These are phyloP conservation scores for Emmonsia crescens DNA, from an alignment of 2,329 filamentous ascomycete species.

Conservation along the genomic window DNA sequence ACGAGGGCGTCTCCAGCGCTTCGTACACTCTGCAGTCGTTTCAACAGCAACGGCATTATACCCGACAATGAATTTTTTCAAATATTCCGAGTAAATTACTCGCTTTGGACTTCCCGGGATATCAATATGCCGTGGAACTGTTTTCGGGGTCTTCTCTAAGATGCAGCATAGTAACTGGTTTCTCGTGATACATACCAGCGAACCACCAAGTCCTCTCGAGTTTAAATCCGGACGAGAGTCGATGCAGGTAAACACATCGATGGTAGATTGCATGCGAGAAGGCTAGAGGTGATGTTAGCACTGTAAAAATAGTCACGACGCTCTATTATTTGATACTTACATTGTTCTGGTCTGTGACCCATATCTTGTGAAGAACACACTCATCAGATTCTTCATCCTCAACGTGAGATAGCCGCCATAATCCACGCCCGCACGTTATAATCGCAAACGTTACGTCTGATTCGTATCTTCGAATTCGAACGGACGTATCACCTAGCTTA, in stretches of 20 bases:
- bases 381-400: slow-evolving; percentile 17
- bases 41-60: slow-evolving; percentile 25
- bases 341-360: slow-evolving; percentile 34
- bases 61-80: slow-evolving; percentile 41
- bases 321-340: slow-evolving; percentile 18
- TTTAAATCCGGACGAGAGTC: slow-evolving; percentile 16
- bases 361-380: slow-evolving; percentile 26
- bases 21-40: slow-evolving; percentile 19
- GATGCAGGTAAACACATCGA: slow-evolving; percentile 28
- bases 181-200: slow-evolving; percentile 39
- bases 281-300: slow-evolving; percentile 18
- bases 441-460: slow-evolving; percentile 21
- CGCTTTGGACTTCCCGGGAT: slow-evolving; percentile 33
- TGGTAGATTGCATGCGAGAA: slow-evolving; percentile 26
- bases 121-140: slow-evolving; percentile 31
- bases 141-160: slow-evolving; percentile 32
- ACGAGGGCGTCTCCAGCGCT: slow-evolving; percentile 23
- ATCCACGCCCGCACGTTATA: slow-evolving; percentile 26
- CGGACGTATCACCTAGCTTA: slow-evolving; percentile 28
- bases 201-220: slow-evolving; percentile 25
- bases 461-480: slow-evolving; percentile 23
- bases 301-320: not conserved
- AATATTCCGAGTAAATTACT: slow-evolving; percentile 35
- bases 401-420: slow-evolving; percentile 28
- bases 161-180: slow-evolving; percentile 39